Conservation (phyloP, 106 monocot genomes). For the Dendrobium catenatum region DNA sequence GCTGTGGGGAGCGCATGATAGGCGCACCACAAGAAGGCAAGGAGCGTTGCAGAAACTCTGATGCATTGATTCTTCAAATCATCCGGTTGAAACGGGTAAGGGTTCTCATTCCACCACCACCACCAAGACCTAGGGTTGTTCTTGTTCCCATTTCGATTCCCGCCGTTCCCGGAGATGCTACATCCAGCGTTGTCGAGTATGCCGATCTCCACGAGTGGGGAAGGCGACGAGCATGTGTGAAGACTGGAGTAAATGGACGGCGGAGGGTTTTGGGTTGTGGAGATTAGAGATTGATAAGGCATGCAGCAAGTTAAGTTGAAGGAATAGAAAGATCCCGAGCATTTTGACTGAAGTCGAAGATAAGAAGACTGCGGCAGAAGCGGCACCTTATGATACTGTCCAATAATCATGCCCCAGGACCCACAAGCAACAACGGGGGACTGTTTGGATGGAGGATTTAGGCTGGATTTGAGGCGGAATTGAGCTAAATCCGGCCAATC, state of each 20-base stretch:
- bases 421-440: background rate
- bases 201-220: background rate
- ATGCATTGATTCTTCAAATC: too few relatives aligned
- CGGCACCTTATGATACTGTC: background rate
- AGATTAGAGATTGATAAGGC: background rate
- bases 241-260: background rate
- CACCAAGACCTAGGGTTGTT: background rate
- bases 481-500: too few relatives aligned
- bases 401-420: background rate
- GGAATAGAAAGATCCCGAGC: background rate
- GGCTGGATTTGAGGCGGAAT: too few relatives aligned
- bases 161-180: background rate
- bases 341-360: background rate
- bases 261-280: background rate
- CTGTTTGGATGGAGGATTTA: too few relatives aligned
- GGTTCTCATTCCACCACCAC: constrained; percentile 8
- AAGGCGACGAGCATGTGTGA: background rate
- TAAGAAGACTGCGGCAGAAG: background rate
- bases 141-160: constrained; percentile 4
- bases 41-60: background rate
- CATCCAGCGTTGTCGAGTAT: background rate
- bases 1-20: background rate
- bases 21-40: constrained; percentile 4
- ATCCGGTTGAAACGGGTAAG: background rate
- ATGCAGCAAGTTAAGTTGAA: background rate